Percentiles rank a stretch among this genome's conserved stretches.
Evolutionary conservation across 306 rosid species (phyloP).

Genomic region (Acmispon strigosus): DNA sequence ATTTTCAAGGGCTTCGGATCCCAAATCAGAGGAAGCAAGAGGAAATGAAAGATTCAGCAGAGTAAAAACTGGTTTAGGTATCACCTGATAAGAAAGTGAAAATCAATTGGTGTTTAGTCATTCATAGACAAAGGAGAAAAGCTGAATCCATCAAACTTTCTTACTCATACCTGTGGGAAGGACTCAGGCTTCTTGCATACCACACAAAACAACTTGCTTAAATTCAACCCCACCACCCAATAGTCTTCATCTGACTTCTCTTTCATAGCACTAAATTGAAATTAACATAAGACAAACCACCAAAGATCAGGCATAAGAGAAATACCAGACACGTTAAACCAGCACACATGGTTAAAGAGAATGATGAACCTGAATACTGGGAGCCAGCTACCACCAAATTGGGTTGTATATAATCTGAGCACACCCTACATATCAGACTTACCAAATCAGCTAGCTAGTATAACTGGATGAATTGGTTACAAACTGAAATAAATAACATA

Average conservation of each 20-base stretch:
- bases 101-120: slow-evolving; percentile 15
- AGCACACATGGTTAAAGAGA: slow-evolving; percentile 5
- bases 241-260: slow-evolving; percentile 73
- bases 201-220: slow-evolving; percentile 76
- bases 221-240: slow-evolving; percentile 84
- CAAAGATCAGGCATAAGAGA: not conserved
- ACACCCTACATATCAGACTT: slow-evolving; percentile 51
- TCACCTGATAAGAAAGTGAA: slow-evolving; percentile 50
- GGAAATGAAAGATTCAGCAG: slow-evolving; percentile 74
- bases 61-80: slow-evolving; percentile 81
- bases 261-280: slow-evolving; percentile 63
- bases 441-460: slow-evolving; percentile 8
- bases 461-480: slow-evolving; percentile 7
- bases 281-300: slow-evolving; percentile 3
- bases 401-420: slow-evolving; percentile 68
- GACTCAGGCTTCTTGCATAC: slow-evolving; percentile 61
- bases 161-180: slow-evolving; percentile 63
- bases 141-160: not conserved
- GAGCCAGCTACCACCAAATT: slow-evolving; percentile 90
- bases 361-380: slow-evolving; percentile 84
- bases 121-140: not conserved
- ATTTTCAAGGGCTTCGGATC: slow-evolving; percentile 78
- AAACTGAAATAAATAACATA: not conserved
- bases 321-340: not conserved
- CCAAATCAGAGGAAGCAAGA: slow-evolving; percentile 88